Base-by-base conservation (phyloP, 495 filamentous ascomycete genomes). In the Penicillium riverlandense region DNA sequence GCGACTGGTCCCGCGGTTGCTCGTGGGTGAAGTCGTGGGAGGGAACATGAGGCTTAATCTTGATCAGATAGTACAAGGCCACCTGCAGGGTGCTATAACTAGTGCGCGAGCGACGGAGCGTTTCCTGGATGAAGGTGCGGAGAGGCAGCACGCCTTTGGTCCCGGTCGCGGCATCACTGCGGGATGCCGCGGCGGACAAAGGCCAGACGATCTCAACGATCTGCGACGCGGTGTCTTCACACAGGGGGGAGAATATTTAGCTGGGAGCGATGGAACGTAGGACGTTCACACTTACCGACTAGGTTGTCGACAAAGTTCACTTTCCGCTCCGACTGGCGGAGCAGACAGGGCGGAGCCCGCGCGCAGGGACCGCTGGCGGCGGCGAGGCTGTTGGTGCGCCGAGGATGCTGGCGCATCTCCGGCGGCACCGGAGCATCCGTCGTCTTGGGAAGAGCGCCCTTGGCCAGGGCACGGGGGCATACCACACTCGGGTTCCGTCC, bases 181-280 rank as follows among this genome's bases (percentile, higher is more conserved):
- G 67, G 49, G 67, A 68, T 33, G 69, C 67, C 15, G 68, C 60
- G 29, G 71, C 71, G 9, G 74, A 75, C 41, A 76, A 57, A n/a
- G 94, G 91, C 92, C 92, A 98, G 53, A 98, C 96, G 28, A 81
- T 87, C 65, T 96, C 90, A 29, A 98, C 91, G 65, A 96, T 96
- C 65, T 96, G 88, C 35, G 92, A 90, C 38, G 91, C 90, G 55
- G 90, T 90, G 76, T 96, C 92, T 98, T 80, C 56, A 22, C 3
- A 22, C 22, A 22, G 30, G 2, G 63, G 49, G 35, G 38, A 38
- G 52, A 61, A 53, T 43, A 39, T 53, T 55, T 48, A 53, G 54
- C 59, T 37, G 51, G 52, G 51, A 29, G 47, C 42, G 13, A 30
- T 32, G 37, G 42, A 45, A 50, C 47, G 44, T 49, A 50, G 43